Base-by-base conservation (phyloP, 371 early-diverging fungal species). In the Dipsacomyces acuminosporus region DNA sequence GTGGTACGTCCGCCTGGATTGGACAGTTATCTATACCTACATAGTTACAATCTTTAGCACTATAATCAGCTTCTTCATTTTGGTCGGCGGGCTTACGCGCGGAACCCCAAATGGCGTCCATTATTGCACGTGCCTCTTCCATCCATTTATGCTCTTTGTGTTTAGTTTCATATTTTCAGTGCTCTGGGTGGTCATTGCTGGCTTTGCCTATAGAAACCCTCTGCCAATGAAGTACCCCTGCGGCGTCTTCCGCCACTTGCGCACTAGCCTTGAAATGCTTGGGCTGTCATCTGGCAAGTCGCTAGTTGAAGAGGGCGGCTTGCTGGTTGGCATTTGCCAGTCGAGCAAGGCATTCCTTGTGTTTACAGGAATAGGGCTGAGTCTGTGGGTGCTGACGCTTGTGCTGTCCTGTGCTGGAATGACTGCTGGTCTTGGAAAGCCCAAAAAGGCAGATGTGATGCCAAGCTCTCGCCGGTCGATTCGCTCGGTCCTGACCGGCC, bases 311-410 rank as follows among this genome's bases (percentile, higher is more conserved):
- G 70, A 62, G 33, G 70, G 59, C 13, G 59, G 70, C 1, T 36
- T 69, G 18, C 48, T 69, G 3, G 70, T 69, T 3, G 63, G 63
- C 4, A 59, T 69, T 19, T 69, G 70, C 45, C 63, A 69, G 35
- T 54, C 70, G 1, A 69, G 70, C 45, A 69, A 69, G 24, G 70
- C 70, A 23, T 69, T 69, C 19, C 38, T 63, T 1, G 64, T 58
- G 14, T 26, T 69, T 7, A 44, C 70, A 0, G 70, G 70, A 3
- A 25, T 69, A 6, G 54, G 70, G 0, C 52, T 69, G 13, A 59
- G 56, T 0, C 24, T 69, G 15, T 69, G 70, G 70, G 51, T 69
- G 8, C 36, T 69, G 0, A 62, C 63, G 13, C 43, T 62, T 1
- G 41, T 69, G 0, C 34, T 47, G 1, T 61, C 70, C 13, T 69